Base-by-base conservation (phyloP, 2,329 filamentous ascomycete genomes). In the Madurella mycetomatis region DNA sequence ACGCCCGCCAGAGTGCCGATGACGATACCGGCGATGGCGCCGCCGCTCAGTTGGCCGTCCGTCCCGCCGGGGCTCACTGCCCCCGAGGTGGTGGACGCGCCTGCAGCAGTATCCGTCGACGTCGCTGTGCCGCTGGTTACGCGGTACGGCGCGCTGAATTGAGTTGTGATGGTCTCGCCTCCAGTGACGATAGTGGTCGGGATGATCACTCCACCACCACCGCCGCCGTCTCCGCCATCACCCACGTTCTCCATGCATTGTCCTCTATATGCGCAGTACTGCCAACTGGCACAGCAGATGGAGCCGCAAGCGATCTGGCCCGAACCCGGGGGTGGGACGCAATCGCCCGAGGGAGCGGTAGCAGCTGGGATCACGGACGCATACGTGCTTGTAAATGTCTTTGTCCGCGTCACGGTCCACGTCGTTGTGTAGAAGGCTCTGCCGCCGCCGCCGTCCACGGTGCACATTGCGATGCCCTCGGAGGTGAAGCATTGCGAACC, bases 1-100 rank as follows among this genome's bases (percentile, higher is more conserved):
- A 90, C 76, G 58, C 86, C 88, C 13, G 80, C 79, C 47, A 92
- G 76, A 11, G 83, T 80, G 58, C 88, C 88, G 53, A 92, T 85
- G 60, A 92, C 88, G 64, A 92, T 92, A 56, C 88, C 88, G 15
- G 88, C 88, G 63, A 92, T 92, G 56, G 86, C 88, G 49, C 87
- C 88, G 42, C 77, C 80, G 63, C 84, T 88, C 51, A 92, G 77
- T 42, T 72, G 69, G 53, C 72, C 72, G 30, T 72, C 75, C 32
- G 62, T 64, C 16, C 67, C 71, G 42, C 64, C 67, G 9, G 67
- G 70, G 19, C 70, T 73, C 4, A 78, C 74, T n/a, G 80, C 78
- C 41, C 77, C 75, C 0, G 78, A 73, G 41, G 76, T 76, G 47
- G 79, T 80, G 25, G 72, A 81, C 25, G 69, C 70, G 41, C 69